Evolutionary conservation across 306 rosid species (phyloP), one percentile per base, ranked within the genome.

Genomic region (Quercus glauca): DNA sequence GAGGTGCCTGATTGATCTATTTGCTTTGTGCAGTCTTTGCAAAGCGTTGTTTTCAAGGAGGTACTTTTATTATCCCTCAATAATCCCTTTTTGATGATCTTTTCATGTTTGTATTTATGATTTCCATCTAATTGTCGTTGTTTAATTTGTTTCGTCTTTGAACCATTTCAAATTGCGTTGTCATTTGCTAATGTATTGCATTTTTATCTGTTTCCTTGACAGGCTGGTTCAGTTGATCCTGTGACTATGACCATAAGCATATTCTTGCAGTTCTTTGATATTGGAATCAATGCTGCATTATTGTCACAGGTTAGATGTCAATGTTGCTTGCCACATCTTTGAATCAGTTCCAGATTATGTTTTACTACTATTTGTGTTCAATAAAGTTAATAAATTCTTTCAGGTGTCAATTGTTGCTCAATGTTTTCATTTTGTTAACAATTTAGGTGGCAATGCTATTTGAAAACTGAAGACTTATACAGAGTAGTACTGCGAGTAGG

Each of bases 1-100:
- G 67, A 76, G 67, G 53, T 89, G 69, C 64, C 91, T 92, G 83
- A 92, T 78, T 82, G 75, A 31, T 82, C 53, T 76, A 23, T 65
- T 84, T 57, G 55, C 37, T 84, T 71, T 86, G 73, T 89, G 92
- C 97, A 95, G 99, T 95, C 99, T 77, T 84, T 95, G 81, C 99
- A 95, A 86, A 95, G 99, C 85, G 99, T 95, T 76, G 97, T 92
- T 83, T 92, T 95, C 90, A 92, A 95, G 88, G 97, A 95, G 99
- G 99, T 92, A 91, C 51, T 28, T 65, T 43, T 70, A 63, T 79
- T 52, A 64, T 58, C 79, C 41, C 75, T 68, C 55, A 20, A 25
- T 33, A 19, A 73, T 76, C 68, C 57, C 71, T 17, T 35, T 49
- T 60, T 21, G 29, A 37, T 79, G 8, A 79, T 82, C 25, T 31